phyloP scores from a whole-genome alignment of 208 protist genomes.

The Jaenimonas drosophilae region DNA sequence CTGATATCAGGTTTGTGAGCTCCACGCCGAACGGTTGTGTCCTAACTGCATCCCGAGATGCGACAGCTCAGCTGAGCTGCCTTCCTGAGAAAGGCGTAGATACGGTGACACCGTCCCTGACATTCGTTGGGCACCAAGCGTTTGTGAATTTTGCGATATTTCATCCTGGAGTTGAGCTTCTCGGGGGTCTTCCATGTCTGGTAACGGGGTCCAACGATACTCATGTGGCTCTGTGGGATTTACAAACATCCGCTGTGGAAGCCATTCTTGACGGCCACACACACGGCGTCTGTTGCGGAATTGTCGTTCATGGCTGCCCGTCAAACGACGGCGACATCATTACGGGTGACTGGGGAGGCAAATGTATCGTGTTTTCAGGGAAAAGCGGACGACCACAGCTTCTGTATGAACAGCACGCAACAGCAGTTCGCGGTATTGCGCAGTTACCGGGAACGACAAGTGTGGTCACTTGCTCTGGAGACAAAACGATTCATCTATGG shows the following conservation, averaged over 20 bases:
- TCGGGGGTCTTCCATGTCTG: slow-evolving; percentile 27
- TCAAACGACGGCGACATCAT: slow-evolving; percentile 33
- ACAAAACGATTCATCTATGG: slow-evolving; percentile 79
- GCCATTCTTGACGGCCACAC: slow-evolving; percentile 60
- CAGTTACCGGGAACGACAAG: slow-evolving; percentile 31
- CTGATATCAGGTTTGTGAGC: slow-evolving; percentile 50
- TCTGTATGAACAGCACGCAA: slow-evolving; percentile 40
- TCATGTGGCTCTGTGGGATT: slow-evolving; percentile 59
- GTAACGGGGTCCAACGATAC: slow-evolving; percentile 71
- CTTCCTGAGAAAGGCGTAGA: slow-evolving; percentile 5
- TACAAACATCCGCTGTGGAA: slow-evolving; percentile 23
- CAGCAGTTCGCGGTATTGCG: slow-evolving; percentile 48
- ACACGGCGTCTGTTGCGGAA: slow-evolving; percentile 48
- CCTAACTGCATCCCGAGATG: slow-evolving; percentile 47
- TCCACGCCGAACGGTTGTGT: slow-evolving; percentile 5
- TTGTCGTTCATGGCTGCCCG: slow-evolving; percentile 10
- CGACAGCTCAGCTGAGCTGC: slow-evolving; percentile 25
- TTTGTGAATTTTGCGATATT: slow-evolving; percentile 79
- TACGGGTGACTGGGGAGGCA: slow-evolving; percentile 62
- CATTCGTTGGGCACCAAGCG: slow-evolving; percentile 45
- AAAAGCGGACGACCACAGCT: slow-evolving; percentile 34
- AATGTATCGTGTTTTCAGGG: slow-evolving; percentile 53
- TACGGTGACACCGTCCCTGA: slow-evolving; percentile 2
- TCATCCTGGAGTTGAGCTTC: slow-evolving; percentile 20
- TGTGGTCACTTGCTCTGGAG: slow-evolving; percentile 58